Evolutionary conservation across 2,329 filamentous ascomycete species (phyloP), one percentile per base, ranked within the genome.

Genomic region (Metarhizium robertsii): DNA sequence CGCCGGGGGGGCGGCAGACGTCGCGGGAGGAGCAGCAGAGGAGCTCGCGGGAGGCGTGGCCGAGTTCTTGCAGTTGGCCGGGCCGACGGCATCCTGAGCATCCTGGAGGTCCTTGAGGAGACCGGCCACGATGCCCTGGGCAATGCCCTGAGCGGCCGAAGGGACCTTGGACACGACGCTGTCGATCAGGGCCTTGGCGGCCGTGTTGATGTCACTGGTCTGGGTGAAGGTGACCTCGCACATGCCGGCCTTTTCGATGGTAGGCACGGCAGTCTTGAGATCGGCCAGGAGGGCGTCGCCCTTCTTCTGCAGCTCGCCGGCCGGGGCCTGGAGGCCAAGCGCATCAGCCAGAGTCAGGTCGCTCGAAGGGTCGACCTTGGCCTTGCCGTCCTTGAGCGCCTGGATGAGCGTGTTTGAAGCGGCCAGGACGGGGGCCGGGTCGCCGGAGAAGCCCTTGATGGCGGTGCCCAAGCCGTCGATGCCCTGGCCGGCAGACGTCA

Each of bases 101-200:
- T 53, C 42, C 16, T 53, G 6, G 4, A 53, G 42, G n/a, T 18
- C 30, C 51, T 53, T 34, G 42, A 47, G 7, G 4, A 53, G 42
- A 13, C 16, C 16, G 14, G 51, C 42, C 47, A 53, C 42, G 11
- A 53, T 53, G 16, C 42, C 42, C 42, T 53, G 30, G 29, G 51
- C 51, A 10, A 53, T 53, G 11, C 51, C 51, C 30, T 53, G 51
- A n/a, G 42, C 51, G 6, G 42, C 7, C 4, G 14, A 16, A 16
- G 51, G 51, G 42, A 53, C 51, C 51, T 53, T 53, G 51, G 42
- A 47, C 30, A 53, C 42, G 29, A 47, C 42, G 40, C 14, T 20
- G 51, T 53, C 13, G 42, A 53, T 53, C 42, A 53, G 8, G n/a
- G 10, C 51, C 42, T 47, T 53, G 42, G 42, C 29, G 3, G 51